These are phyloP conservation scores for Scleroderma bovista DNA, from an alignment of 768 basidiomycete species.

Conservation along the genomic window DNA sequence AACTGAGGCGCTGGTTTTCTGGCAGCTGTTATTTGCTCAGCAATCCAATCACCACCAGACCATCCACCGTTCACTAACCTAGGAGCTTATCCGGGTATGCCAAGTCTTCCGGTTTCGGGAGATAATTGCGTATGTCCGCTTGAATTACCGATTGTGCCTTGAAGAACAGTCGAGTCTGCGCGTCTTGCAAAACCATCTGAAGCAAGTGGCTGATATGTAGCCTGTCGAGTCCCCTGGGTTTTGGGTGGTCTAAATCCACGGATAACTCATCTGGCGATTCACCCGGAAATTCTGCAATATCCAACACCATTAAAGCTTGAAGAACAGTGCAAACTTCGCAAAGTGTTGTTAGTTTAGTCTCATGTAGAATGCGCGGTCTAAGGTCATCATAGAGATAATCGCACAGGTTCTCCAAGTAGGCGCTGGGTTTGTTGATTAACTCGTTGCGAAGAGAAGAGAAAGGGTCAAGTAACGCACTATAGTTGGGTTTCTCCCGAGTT, in stretches of 20 bases:
- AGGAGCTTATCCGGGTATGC: slow-evolving; percentile 82
- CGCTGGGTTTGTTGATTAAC: slow-evolving; percentile 39
- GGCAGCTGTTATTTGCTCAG: slow-evolving; percentile 32
- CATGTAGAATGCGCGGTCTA: slow-evolving; percentile 91
- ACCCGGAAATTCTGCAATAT: slow-evolving; percentile 44
- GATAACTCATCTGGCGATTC: slow-evolving; percentile 29
- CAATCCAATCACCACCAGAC: background rate
- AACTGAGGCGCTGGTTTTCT: slow-evolving; percentile 38
- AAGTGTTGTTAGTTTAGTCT: slow-evolving; percentile 78
- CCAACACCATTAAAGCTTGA: slow-evolving; percentile 93
- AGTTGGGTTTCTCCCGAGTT: slow-evolving; percentile 72
- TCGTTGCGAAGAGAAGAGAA: background rate
- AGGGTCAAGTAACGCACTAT: slow-evolving; percentile 52
- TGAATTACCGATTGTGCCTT: slow-evolving; percentile 91
- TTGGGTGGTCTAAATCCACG: slow-evolving; percentile 34
- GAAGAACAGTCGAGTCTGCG: slow-evolving; percentile 93
- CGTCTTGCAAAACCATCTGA: slow-evolving; percentile 90
- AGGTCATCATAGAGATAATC: slow-evolving; percentile 95
- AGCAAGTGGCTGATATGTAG: slow-evolving; percentile 80
- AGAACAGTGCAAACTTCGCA: slow-evolving; percentile 96
- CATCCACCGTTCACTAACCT: slow-evolving; percentile 37
- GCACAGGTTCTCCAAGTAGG: slow-evolving; percentile 86
- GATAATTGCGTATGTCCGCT: slow-evolving; percentile 80
- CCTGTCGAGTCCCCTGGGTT: slow-evolving; percentile 41
- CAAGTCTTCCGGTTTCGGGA: slow-evolving; percentile 72